A percentile compares a stretch with the other conserved stretches of the same genome.
Conservation (phyloP, 306 rosid species). For the Lathyrus sativus region DNA sequence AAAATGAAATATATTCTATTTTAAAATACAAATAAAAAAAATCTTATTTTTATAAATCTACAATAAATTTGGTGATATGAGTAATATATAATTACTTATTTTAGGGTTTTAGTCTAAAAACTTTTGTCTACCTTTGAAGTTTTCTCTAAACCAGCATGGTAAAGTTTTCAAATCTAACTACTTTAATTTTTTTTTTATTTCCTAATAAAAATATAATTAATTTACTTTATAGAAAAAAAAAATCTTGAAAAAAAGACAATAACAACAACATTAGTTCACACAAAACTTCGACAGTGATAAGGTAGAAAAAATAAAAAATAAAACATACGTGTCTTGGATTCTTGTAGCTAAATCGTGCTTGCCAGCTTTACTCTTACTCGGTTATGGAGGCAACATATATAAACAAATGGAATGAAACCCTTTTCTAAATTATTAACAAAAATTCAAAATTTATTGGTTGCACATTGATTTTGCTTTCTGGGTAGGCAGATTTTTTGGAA, state of each 20-base stretch:
- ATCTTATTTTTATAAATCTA: no score
- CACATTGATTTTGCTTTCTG: constrained; percentile 40
- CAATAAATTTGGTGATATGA: no score
- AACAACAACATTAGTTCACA: not conserved
- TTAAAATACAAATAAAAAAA: no score
- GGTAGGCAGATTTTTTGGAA: constrained; percentile 42
- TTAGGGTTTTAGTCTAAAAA: no score
- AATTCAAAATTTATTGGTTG: constrained; percentile 28
- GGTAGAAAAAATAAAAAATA: not conserved
- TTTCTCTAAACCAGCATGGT: no score
- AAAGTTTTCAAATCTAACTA: no score
- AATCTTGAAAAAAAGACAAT: not conserved
- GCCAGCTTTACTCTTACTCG: constrained; percentile 75
- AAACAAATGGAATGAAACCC: constrained; percentile 23
- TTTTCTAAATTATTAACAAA: constrained; percentile 20
- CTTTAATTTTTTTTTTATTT: no score
- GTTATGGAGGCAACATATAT: constrained; percentile 44
- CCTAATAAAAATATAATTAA: no score
- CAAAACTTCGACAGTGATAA: not conserved
- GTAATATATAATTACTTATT: no score
- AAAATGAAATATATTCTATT: no score
- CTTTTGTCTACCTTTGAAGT: no score
- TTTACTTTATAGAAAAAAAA: not conserved
- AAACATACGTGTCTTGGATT: constrained; percentile 49
- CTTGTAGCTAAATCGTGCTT: constrained; percentile 71